Conservation (phyloP, 495 filamentous ascomycete genomes). For the Aspergillus bridgeri region DNA sequence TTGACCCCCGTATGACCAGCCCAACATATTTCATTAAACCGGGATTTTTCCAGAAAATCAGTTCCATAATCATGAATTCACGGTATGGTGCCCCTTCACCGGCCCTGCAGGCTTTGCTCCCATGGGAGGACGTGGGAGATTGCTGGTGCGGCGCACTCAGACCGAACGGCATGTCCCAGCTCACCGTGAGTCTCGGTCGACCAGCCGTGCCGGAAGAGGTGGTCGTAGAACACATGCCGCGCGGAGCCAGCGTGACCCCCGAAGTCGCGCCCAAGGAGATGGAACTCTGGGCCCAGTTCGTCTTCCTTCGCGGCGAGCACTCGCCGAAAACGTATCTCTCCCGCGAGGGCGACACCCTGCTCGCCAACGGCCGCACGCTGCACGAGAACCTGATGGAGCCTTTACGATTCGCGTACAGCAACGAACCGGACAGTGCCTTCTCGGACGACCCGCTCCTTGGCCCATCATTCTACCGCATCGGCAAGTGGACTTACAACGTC, state of each 20-base stretch:
- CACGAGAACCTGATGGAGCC: conserved; percentile 32
- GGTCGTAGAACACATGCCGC: conserved; percentile 45
- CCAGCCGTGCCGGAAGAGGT: conserved; percentile 45
- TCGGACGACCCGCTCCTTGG: conserved; percentile 35
- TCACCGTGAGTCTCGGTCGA: conserved; percentile 32
- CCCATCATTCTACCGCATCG: conserved; percentile 42
- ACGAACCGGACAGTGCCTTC: conserved; percentile 27
- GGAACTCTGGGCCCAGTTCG: conserved; percentile 45
- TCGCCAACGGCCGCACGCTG: conserved; percentile 18
- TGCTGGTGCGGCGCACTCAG: conserved; percentile 44
- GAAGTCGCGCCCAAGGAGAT: conserved; percentile 41
- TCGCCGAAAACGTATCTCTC: not conserved
- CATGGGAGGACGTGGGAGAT: conserved; percentile 47
- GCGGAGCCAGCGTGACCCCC: conserved; percentile 28
- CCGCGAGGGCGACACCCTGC: not conserved
- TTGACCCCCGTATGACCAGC: conserved; percentile 36
- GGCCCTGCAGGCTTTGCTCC: conserved; percentile 29
- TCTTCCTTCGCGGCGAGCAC: conserved; percentile 12
- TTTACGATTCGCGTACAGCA: conserved; percentile 26
- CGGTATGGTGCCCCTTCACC: conserved; percentile 13
- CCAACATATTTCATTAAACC: conserved; percentile 23
- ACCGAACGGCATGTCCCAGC: conserved; percentile 34
- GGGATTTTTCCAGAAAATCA: conserved; percentile 7
- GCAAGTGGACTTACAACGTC: conserved; percentile 42
- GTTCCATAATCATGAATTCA: not conserved